phyloP scores from a whole-genome alignment of 2,329 filamentous ascomycete species.

The Fusarium cyanostomum region DNA sequence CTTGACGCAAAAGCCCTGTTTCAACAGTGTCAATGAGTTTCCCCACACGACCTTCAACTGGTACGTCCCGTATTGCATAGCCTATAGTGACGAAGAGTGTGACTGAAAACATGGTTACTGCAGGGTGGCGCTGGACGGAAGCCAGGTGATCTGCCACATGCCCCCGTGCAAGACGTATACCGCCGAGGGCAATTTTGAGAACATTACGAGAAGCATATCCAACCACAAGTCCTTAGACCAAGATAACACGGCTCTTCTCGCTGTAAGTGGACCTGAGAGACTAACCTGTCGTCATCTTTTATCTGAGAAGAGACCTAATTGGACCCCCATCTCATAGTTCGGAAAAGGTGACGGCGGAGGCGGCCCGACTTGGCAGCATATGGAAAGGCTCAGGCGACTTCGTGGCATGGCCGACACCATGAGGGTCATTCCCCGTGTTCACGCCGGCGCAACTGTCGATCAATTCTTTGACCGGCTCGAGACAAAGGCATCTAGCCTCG shows the following conservation, averaged over 20 bases:
- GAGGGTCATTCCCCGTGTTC: constrained; percentile 80
- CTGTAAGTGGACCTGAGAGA: no score
- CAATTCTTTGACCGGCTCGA: constrained; percentile 91
- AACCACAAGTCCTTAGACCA: constrained; percentile 97
- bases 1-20: constrained; percentile 97
- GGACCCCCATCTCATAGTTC: no score
- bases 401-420: constrained; percentile 89
- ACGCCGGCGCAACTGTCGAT: constrained; percentile 88
- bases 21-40: constrained; percentile 99
- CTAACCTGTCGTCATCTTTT: no score
- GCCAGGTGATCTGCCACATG: constrained; percentile 98
- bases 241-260: constrained; percentile 88
- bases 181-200: constrained; percentile 90
- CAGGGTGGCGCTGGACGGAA: no score
- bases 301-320: no score
- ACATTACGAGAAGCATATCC: constrained; percentile 86
- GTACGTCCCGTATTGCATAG: no score
- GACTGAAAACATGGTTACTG: no score
- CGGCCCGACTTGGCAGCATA: constrained; percentile 89
- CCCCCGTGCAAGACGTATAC: constrained; percentile 94
- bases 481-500: constrained; percentile 80
- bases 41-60: constrained; percentile 99
- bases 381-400: constrained; percentile 92
- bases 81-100: no score
- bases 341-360: constrained; percentile 96